Evolutionary conservation across 1,139 yeast species (phyloP), one percentile per base, ranked within the genome.

Genomic region (Taiozyma sp.): DNA sequence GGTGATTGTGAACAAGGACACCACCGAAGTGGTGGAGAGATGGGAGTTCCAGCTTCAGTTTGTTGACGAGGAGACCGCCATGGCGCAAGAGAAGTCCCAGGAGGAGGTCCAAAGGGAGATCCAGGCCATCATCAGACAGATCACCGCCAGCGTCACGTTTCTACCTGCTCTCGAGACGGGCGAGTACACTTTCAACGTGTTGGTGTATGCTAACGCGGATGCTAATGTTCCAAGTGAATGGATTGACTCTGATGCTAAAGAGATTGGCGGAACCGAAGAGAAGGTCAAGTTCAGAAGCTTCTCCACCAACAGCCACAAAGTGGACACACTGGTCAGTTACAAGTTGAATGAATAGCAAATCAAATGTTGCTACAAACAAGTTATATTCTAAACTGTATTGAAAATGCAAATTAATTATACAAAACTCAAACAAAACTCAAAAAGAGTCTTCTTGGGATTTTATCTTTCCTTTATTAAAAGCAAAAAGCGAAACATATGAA

Each of bases 141-240:
- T 92, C 49, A 90, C 96, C 0, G 90, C 96, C 1, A 86, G 95
- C 49, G 89, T 88, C 1, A 83, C 96, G 0, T 90, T 90, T 64
- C 73, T 92, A 49, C 98, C 98, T 0, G 78, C 87, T 30, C 70
- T 92, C 43, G 74, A 75, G 51, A 81, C 84, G 14, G 84, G 80
- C 39, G 81, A 80, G 28, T 84, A 87, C 62, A 88, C 97, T 0
- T 91, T 92, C 68, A 91, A 88, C 62, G 96, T 92, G 1, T 72
- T 91, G 54, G 97, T 91, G 0, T 59, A 88, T 65, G 88, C 97
- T 0, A 90, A 86, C 57, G 84, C 85, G 2, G 80, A 80, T 54
- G 81, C 86, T 14, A 78, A 78, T 41, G 85, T 87, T 4, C 96
- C 97, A 0, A 71, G 75, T 28, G 96, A 90, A 64, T 92, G 97